Evolutionary conservation across 768 basidiomycete species (phyloP).

Genomic region (Leucocoprinus birnbaumii): DNA sequence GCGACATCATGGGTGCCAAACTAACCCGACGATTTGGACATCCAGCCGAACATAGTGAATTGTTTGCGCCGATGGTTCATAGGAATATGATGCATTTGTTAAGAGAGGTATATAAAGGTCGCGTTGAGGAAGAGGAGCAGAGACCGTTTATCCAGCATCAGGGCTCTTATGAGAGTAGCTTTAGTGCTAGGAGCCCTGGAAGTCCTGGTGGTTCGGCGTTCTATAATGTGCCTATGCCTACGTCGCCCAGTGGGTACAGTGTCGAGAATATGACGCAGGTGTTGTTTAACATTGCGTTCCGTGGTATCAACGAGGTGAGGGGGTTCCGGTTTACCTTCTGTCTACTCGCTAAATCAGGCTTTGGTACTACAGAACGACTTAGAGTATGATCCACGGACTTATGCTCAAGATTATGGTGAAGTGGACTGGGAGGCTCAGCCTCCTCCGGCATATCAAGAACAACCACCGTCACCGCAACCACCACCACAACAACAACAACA

Average conservation of each 20-base stretch:
- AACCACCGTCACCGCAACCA: not conserved
- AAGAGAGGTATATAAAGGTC: slow-evolving; percentile 56
- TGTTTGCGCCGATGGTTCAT: slow-evolving; percentile 56
- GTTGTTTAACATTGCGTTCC: no score
- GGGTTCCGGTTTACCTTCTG: no score
- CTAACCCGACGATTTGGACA: slow-evolving; percentile 82
- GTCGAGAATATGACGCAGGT: no score
- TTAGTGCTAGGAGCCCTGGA: no score
- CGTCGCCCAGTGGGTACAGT: no score
- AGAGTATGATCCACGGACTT: no score
- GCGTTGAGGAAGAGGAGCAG: slow-evolving; percentile 22
- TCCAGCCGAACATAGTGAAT: slow-evolving; percentile 68
- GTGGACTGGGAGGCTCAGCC: slow-evolving; percentile 71
- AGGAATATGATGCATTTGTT: slow-evolving; percentile 57
- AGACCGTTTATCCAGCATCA: not conserved
- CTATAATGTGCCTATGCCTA: slow-evolving; percentile 38
- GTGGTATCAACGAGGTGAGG: no score
- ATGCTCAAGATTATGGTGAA: slow-evolving; percentile 71
- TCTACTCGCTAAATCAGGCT: no score
- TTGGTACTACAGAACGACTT: no score
- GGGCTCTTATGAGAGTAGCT: not conserved
- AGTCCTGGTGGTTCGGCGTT: not conserved
- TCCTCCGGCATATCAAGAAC: not conserved
- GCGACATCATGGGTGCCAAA: slow-evolving; percentile 55
- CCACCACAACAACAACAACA: not conserved